Conservation (phyloP, 495 filamentous ascomycete species). For the Pseudevernia furfuracea region DNA sequence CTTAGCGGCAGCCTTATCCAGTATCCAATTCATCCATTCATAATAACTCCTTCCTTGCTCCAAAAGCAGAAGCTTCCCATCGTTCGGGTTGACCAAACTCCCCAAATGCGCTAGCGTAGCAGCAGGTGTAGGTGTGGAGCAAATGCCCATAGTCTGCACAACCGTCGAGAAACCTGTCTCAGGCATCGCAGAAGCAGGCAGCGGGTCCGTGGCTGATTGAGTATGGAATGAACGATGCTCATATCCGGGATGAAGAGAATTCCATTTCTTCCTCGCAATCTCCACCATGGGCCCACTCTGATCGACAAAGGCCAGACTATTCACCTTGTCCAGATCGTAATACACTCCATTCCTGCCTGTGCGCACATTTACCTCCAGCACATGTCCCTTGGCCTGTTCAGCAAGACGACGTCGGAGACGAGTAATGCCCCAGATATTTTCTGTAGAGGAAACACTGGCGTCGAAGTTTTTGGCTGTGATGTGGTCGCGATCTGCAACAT, state of each 20-base stretch:
- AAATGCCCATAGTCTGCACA: conserved; percentile 88
- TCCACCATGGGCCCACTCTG: conserved; percentile 57
- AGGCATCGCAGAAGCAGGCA: conserved; percentile 22
- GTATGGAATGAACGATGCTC: conserved; percentile 38
- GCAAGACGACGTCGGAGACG: conserved; percentile 54
- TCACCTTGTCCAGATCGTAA: conserved; percentile 50
- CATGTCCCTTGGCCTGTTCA: conserved; percentile 60
- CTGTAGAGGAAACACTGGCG: conserved; percentile 53
- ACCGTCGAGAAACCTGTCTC: conserved; percentile 64
- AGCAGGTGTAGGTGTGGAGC: conserved; percentile 71
- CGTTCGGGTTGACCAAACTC: conserved; percentile 33
- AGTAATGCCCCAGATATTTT: conserved; percentile 58
- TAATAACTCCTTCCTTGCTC: conserved; percentile 84
- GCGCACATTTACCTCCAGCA: conserved; percentile 82
- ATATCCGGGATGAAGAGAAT: conserved; percentile 40
- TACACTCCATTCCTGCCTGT: conserved; percentile 82
- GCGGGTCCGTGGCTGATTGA: conserved; percentile 32
- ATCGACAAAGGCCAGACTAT: conserved; percentile 54
- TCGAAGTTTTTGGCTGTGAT: conserved; percentile 54
- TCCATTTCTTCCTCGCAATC: conserved; percentile 52
- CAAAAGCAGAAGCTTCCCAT: conserved; percentile 72
- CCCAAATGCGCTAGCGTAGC: conserved; percentile 31
- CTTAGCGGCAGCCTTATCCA: conserved; percentile 67
- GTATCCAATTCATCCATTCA: conserved; percentile 64
- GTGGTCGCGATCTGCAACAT: conserved; percentile 52